These are phyloP conservation scores for Clavispora fructus DNA, from an alignment of 805 yeast genomes.

Conservation along the genomic window DNA sequence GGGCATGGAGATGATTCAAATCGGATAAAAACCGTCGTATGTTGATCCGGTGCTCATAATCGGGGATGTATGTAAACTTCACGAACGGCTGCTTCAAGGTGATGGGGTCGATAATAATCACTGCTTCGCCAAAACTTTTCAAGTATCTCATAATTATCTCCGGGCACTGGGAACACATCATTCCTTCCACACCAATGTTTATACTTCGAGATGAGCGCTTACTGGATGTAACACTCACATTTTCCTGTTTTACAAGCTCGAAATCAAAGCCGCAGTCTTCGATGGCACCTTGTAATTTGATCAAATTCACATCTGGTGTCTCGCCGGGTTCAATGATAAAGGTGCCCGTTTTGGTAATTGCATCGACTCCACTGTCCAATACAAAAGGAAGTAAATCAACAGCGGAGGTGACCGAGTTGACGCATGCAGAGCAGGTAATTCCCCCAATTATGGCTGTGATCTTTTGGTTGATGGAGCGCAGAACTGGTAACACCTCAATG, in stretches of 20 bases:
- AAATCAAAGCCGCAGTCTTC: conserved; percentile 69
- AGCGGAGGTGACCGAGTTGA: conserved; percentile 47
- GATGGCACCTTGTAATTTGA: conserved; percentile 42
- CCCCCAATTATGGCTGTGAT: conserved; percentile 65
- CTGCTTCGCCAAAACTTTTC: conserved; percentile 49
- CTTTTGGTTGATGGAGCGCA: conserved; percentile 42
- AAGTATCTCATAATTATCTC: conserved; percentile 46
- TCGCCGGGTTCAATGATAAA: conserved; percentile 47
- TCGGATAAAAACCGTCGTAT: conserved; percentile 51
- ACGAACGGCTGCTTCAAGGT: conserved; percentile 53
- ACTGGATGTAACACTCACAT: conserved; percentile 43
- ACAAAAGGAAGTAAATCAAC: conserved; percentile 48
- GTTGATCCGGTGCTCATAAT: conserved; percentile 39
- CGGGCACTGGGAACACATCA: conserved; percentile 72
- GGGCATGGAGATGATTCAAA: conserved; percentile 39
- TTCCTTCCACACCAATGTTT: conserved; percentile 53
- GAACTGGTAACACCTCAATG: conserved; percentile 56
- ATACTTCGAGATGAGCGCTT: conserved; percentile 51
- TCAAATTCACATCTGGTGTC: conserved; percentile 20
- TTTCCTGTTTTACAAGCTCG: conserved; percentile 39
- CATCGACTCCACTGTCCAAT: conserved; percentile 47
- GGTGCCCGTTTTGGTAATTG: conserved; percentile 58
- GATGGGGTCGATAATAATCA: conserved; percentile 51
- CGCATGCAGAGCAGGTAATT: conserved; percentile 71
- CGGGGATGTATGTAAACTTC: conserved; percentile 61